Evolutionary conservation across 768 basidiomycete species (phyloP).

Genomic region (Boletus tylopilopsis): DNA sequence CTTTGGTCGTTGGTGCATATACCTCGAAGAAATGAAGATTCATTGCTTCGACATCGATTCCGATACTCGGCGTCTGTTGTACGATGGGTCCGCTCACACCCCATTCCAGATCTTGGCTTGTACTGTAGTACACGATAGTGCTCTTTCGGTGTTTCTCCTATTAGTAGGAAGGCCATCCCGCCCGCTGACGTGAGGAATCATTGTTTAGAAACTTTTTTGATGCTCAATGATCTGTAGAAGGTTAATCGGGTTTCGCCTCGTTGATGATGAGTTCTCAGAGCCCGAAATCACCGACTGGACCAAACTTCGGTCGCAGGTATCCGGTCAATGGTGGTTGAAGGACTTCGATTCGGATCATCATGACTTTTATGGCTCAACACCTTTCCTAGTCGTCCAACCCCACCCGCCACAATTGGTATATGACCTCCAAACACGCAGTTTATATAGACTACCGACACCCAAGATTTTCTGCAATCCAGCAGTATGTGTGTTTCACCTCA

Average conservation of each 20-base stretch:
- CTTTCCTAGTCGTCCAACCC: not conserved
- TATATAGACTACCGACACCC: not conserved
- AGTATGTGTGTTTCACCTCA: not conserved
- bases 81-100: not conserved
- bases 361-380: not conserved
- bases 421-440: not conserved
- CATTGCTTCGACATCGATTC: not conserved
- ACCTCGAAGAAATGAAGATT: not conserved
- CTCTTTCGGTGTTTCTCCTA: not conserved
- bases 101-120: not conserved
- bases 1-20: not conserved
- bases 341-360: too few relatives aligned
- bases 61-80: not conserved
- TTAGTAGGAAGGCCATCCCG: not conserved
- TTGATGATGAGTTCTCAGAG: not conserved
- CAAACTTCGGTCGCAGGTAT: not conserved
- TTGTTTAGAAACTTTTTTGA: not conserved
- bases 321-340: too few relatives aligned
- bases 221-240: not conserved
- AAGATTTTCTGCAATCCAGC: not conserved
- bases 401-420: not conserved
- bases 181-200: too few relatives aligned
- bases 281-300: not conserved
- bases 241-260: not conserved
- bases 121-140: not conserved